Evolutionary conservation across 164 flowering plant genomes (phyloP).

Genomic region (Sextonia rubra): DNA sequence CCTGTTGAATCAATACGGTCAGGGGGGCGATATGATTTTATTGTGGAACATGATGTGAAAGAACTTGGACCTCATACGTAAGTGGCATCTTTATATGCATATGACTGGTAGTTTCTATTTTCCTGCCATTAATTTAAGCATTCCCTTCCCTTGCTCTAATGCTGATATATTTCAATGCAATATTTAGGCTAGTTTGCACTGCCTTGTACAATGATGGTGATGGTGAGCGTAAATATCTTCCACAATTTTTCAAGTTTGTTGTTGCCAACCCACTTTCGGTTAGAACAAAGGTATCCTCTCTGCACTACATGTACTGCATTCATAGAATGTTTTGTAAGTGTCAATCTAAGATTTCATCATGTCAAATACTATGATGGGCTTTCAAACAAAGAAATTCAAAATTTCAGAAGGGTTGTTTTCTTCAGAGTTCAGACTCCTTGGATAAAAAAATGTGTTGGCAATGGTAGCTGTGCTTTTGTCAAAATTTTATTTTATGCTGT

Average conservation of each 20-base stretch:
- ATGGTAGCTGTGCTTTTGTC: background rate
- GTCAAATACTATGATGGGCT: background rate
- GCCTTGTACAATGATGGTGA: constrained; percentile 91
- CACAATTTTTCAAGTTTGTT: constrained; percentile 92
- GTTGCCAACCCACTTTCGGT: constrained; percentile 98
- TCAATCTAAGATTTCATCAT: background rate
- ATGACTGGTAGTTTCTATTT: background rate
- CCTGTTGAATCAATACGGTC: constrained; percentile 92
- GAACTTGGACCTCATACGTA: constrained; percentile 98
- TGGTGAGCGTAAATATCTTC: constrained; percentile 90
- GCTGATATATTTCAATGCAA: constrained; percentile 2
- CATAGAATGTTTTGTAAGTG: background rate
- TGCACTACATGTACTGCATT: background rate
- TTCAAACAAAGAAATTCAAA: background rate
- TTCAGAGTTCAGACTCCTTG: too few species aligned
- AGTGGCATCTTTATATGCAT: background rate
- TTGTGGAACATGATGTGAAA: constrained; percentile 97
- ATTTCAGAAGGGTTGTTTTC: background rate
- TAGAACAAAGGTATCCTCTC: constrained; percentile 77
- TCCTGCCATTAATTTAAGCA: background rate
- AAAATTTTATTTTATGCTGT: too few species aligned
- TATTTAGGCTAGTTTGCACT: constrained; percentile 77
- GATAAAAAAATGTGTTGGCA: background rate
- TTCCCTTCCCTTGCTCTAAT: background rate
- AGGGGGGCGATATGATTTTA: constrained; percentile 96